Evolutionary conservation across 2,329 filamentous ascomycete species (phyloP), one percentile per base, ranked within the genome.

Genomic region (Aureobasidium sp.): DNA sequence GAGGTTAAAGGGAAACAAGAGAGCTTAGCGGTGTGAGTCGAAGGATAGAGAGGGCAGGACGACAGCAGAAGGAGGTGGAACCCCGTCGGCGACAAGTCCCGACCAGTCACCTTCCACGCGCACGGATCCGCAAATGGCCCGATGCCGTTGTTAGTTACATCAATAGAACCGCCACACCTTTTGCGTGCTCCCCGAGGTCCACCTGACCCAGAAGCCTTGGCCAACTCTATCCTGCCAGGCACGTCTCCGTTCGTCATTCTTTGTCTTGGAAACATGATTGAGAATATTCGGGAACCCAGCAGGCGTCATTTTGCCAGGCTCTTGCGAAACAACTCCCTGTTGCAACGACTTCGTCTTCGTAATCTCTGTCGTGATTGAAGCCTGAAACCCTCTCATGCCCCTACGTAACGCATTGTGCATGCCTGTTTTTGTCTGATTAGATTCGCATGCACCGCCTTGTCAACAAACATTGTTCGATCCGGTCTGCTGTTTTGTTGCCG

Each of bases 1-100:
- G n/a, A 47, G 53, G 37, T 21, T 49, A 21, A 50, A 30, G 57
- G 44, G 45, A 50, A 49, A 58, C 16, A 21, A 41, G n/a, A 21
- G 21, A 42, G 57, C 44, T 47, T 59, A 59, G 57, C 57, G 57
- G 57, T 59, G 57, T 59, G 57, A 59, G 45, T 59, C 57, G 57
- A 59, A 50, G 30, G 45, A 59, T 45, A 50, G 44, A 59, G 57
- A 59, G 57, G 45, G 57, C 57, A 50, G 29, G 42, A 37, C 42
- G 54, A 41, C 53, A 32, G 27, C 41, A 45, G 55, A 59, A 59
- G 36, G 45, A 45, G 29, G 44, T 59, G 57, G 57, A 59, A 59
- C 57, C 34, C 55, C 34, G 16, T 44, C 57, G 57, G 57, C 57
- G 57, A 59, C 36, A 50, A 50, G 16, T 34, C 57, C 57, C 44